Evolutionary conservation across 1,139 yeast genomes (phyloP), one percentile per base, ranked within the genome.

Genomic region (Yamadazyma songkhlaensis): DNA sequence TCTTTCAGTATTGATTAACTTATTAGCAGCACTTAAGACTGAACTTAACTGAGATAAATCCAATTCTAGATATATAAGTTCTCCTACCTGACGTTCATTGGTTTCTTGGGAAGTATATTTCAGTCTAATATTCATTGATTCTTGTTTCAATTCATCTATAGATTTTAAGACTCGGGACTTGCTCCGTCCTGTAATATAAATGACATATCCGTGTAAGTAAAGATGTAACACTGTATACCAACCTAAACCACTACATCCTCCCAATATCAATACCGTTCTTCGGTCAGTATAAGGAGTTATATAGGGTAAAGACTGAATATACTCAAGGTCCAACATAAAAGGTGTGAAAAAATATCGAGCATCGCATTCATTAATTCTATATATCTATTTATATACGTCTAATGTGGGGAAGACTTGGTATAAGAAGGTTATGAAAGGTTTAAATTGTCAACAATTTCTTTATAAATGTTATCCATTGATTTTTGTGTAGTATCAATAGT

Each of bases 201-300:
- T 82, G 3, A 72, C 63, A 54, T 77, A 84, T 0, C 96, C 96
- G 51, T 86, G 96, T 37, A 85, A 63, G 51, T 81, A 85, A 9
- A 88, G 67, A 51, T 86, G 94, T 14, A 86, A 62, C 3, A 77
- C 85, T 0, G 94, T 83, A 55, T 67, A 84, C 70, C 80, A 85
- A 4, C 96, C 96, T 15, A 85, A 72, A 0, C 95, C 95, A 32
- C 83, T 72, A 51, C 82, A 84, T 5, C 89, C 95, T 1, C 95
- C 95, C 0, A 94, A 83, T 23, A 87, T 78, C 6, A 86, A 59
- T 0, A 84, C 89, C 2, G 84, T 81, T 41, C 77, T 66, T 21
- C 84, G 66, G 14, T 72, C 74, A 9, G 31, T 42, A 5, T 41
- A 35, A 0, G 78, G 77, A 40, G 72, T 56, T 25, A 56, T 49